Evolutionary conservation across 257 asterid species (phyloP).

Genomic region (Salvia splendens): DNA sequence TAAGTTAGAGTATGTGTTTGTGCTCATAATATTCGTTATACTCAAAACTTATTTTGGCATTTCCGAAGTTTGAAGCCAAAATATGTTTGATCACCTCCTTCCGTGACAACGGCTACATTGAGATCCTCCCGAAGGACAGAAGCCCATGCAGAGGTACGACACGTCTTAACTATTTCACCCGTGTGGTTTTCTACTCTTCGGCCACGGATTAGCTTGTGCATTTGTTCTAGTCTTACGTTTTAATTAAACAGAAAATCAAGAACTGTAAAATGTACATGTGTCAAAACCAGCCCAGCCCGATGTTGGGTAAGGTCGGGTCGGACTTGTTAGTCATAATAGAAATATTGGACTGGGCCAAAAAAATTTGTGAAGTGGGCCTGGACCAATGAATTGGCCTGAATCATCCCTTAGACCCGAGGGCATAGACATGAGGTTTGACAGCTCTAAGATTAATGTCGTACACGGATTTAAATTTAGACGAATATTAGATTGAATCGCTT

Average conservation of each 20-base stretch:
- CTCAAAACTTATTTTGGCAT: neutral
- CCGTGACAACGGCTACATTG: slow-evolving; percentile 79
- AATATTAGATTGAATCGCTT: neutral
- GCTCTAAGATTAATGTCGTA: too few relatives aligned
- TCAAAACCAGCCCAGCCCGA: too few relatives aligned
- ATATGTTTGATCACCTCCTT: slow-evolving; percentile 88
- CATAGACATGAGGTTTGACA: too few relatives aligned
- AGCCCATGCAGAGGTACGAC: slow-evolving; percentile 59
- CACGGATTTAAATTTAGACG: neutral
- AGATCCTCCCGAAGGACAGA: slow-evolving; percentile 76
- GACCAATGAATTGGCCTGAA: too few relatives aligned
- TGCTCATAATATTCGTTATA: neutral
- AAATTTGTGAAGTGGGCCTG: too few relatives aligned
- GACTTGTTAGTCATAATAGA: too few relatives aligned
- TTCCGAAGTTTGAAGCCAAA: slow-evolving; percentile 73
- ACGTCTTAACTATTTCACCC: neutral
- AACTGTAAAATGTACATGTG: neutral
- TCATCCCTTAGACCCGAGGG: too few relatives aligned
- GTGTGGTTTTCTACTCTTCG: neutral
- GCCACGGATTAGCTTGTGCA: neutral
- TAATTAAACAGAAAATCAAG: neutral
- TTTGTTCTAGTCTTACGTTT: neutral
- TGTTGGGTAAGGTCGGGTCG: too few relatives aligned
- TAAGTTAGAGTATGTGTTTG: neutral
- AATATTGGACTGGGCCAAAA: too few relatives aligned